Conservation (phyloP, 208 protist genomes). For the Trypanosoma scelopori region DNA sequence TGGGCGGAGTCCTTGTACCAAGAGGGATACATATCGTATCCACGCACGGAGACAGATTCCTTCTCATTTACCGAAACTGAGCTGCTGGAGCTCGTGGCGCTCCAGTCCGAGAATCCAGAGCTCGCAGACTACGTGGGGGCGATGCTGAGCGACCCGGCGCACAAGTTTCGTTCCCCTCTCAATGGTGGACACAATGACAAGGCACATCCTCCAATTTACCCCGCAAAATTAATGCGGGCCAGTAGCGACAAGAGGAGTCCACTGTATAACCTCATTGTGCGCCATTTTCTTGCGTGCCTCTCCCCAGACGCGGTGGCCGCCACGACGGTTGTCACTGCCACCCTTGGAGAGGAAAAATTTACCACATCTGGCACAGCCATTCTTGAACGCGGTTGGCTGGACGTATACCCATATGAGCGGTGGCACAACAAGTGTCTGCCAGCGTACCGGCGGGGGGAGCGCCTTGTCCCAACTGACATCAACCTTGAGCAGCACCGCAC, state of each 20-base stretch:
- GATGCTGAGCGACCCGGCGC: slow-evolving; percentile 49
- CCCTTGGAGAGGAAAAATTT: slow-evolving; percentile 87
- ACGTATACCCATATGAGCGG: slow-evolving; percentile 90
- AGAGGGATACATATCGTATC: slow-evolving; percentile 95
- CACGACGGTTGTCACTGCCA: slow-evolving; percentile 81
- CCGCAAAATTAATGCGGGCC: slow-evolving; percentile 75
- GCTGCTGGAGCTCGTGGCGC: slow-evolving; percentile 74
- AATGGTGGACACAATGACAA: slow-evolving; percentile 96
- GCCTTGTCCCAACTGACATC: slow-evolving; percentile 87
- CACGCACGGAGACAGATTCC: slow-evolving; percentile 97
- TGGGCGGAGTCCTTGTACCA: slow-evolving; percentile 93
- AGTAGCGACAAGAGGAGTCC: slow-evolving; percentile 47
- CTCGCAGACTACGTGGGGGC: slow-evolving; percentile 53
- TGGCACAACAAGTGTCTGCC: slow-evolving; percentile 93
- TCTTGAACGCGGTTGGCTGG: slow-evolving; percentile 92
- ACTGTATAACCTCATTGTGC: slow-evolving; percentile 96
- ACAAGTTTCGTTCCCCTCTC: slow-evolving; percentile 90
- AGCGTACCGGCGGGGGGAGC: slow-evolving; percentile 86
- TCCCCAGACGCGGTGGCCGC: slow-evolving; percentile 90
- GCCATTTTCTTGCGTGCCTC: slow-evolving; percentile 98
- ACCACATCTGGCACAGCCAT: slow-evolving; percentile 88
- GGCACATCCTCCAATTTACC: slow-evolving; percentile 98
- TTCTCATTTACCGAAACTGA: slow-evolving; percentile 90
- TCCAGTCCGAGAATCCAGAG: slow-evolving; percentile 63
- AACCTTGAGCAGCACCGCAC: slow-evolving; percentile 82